Evolutionary conservation across 805 yeast species (phyloP), one percentile per base, ranked within the genome.

Genomic region (Tetrapisispora iriomotensis): DNA sequence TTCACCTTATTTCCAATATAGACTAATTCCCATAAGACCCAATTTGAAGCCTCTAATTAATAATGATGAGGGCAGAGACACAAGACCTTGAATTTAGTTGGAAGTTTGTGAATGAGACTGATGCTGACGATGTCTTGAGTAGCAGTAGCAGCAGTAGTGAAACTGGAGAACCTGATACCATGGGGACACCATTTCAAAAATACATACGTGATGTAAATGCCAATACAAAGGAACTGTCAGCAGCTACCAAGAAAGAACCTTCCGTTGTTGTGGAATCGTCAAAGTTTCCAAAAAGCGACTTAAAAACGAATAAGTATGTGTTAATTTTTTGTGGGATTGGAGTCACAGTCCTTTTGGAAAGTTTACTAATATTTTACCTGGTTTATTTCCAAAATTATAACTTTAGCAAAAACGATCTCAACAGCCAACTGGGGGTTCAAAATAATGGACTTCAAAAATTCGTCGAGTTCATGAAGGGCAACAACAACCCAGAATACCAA

Each of bases 121-220:
- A 23, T 5, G 39, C 23, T 18, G 39, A 36, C 3, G 39, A 29
- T 18, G 34, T 36, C 12, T 24, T 36, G 13, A 20, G 28, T 4
- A 36, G 38, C 21, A 36, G 29, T 9, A 22, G 27, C 7, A 21
- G 6, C 23, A 20, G 28, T 13, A 17, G 32, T 21, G 22, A 21
- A 6, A 17, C 10, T 8, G 8, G 28, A 13, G 32, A 29, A 5
- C 12, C 8, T 15, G 32, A 29, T 12, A n/a, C 8, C 31, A 18
- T 5, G 3, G 10, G 8, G 13, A 8, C 22, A 7, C 8, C 8
- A 10, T 5, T 15, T 15, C 17, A 15, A 14, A 17, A 34, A 13
- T 14, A 13, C 4, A 8, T 18, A 32, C 8, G 10, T 15, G 15
- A 3, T 3, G 12, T 13, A 32, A 5, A 26, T n/a, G 20, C 23